Conservation (phyloP, 768 basidiomycete genomes). For the Leucocoprinus birnbaumii region DNA sequence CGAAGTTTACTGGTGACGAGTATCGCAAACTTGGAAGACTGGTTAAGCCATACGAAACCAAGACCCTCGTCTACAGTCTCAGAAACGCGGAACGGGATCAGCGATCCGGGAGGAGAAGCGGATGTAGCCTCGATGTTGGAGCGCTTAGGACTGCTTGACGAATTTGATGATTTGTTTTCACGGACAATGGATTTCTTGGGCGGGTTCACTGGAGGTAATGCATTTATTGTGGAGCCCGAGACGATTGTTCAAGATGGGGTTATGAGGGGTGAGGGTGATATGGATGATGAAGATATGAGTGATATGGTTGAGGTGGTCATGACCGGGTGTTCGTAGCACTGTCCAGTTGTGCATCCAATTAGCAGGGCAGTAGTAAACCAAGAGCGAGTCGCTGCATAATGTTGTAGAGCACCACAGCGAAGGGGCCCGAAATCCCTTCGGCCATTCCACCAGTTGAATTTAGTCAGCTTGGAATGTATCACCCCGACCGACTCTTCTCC, state of each 20-base stretch:
- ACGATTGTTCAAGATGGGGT: slow-evolving; percentile 7
- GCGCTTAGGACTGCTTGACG: slow-evolving; percentile 53
- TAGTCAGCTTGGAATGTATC: too few species aligned
- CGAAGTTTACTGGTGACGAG: slow-evolving; percentile 64
- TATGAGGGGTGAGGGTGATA: slow-evolving; percentile 3
- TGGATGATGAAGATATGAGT: slow-evolving; percentile 3
- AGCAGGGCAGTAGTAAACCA: too few species aligned
- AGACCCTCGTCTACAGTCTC: too few species aligned
- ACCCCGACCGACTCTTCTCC: too few species aligned
- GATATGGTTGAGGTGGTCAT: slow-evolving; percentile 6
- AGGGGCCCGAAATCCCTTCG: too few species aligned
- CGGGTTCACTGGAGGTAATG: slow-evolving; percentile 31
- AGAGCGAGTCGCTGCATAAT: too few species aligned
- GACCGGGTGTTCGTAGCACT: neutral
- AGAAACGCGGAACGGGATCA: slow-evolving; percentile 12
- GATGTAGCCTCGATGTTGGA: slow-evolving; percentile 41
- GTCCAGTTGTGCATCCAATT: too few species aligned
- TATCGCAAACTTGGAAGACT: slow-evolving; percentile 63
- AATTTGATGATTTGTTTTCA: slow-evolving; percentile 62
- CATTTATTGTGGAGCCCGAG: slow-evolving; percentile 15
- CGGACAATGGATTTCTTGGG: slow-evolving; percentile 62
- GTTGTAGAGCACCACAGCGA: too few species aligned
- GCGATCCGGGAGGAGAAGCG: slow-evolving; percentile 23
- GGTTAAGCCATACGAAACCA: slow-evolving; percentile 38
- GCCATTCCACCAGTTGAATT: too few species aligned